phyloP scores from a whole-genome alignment of 306 rosid species.

The Echinosophora koreensis region DNA sequence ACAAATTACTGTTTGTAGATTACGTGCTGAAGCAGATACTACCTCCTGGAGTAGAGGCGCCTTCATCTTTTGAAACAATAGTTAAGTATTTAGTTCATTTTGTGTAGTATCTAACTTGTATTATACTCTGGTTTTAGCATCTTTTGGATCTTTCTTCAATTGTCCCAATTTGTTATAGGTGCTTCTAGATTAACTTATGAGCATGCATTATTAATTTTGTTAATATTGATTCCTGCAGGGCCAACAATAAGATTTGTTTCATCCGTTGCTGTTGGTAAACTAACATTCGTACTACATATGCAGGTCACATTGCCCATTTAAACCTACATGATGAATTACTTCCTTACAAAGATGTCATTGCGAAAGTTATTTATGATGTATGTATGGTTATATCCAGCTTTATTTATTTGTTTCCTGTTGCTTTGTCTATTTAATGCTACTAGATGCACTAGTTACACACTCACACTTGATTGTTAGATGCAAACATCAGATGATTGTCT shows the following conservation, averaged over 20 bases:
- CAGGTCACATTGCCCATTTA: conserved; percentile 98
- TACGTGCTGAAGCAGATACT: conserved; percentile 89
- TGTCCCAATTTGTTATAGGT: background rate
- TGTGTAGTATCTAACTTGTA: conserved; percentile 28
- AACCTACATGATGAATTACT: conserved; percentile 91
- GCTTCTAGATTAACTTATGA: background rate
- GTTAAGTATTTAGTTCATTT: conserved; percentile 71
- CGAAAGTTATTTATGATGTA: conserved; percentile 93
- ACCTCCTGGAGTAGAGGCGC: conserved; percentile 84
- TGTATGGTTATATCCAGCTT: conserved; percentile 44
- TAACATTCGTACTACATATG: conserved; percentile 47
- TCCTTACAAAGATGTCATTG: conserved; percentile 86
- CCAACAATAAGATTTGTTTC: conserved; percentile 34
- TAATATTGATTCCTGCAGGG: background rate
- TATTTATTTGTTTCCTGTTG: conserved; percentile 2
- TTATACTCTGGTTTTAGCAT: conserved; percentile 23
- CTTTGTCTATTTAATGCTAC: conserved; percentile 31
- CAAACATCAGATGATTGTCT: background rate
- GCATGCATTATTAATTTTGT: conserved; percentile 7
- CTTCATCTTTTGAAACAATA: conserved; percentile 94
- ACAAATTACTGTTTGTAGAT: conserved; percentile 59
- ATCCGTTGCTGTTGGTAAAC: conserved; percentile 42
- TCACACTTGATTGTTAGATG: conserved; percentile 13
- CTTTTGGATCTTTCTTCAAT: background rate
- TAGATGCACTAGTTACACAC: conserved; percentile 24